Conservation (phyloP, 2,329 filamentous ascomycete genomes). For the Penicillium hesseltinei region DNA sequence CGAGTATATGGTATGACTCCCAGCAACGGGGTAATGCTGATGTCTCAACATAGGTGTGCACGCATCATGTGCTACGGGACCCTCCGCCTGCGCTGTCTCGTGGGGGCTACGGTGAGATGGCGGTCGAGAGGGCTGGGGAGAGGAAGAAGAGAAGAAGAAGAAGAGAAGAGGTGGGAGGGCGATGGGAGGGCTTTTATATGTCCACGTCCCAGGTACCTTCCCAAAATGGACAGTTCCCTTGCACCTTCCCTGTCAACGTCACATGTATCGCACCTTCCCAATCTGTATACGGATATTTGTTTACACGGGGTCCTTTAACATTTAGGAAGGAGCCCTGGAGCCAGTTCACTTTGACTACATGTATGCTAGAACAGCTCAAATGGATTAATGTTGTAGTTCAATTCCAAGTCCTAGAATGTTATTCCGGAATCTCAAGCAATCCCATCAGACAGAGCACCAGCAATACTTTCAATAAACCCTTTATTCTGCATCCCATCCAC, state of each 20-base stretch:
- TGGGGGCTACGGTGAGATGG: background rate
- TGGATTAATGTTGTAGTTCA: background rate
- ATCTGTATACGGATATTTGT: background rate
- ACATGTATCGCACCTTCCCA: background rate
- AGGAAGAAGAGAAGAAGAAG: background rate
- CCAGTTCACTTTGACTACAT: background rate
- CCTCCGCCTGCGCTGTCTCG: background rate
- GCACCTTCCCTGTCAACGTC: background rate
- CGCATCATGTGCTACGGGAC: background rate
- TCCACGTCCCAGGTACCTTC: background rate
- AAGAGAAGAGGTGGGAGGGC: background rate
- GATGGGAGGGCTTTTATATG: background rate
- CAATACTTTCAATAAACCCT: constrained; percentile 18
- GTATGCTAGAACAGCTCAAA: background rate
- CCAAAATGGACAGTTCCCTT: background rate
- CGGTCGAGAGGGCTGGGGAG: background rate
- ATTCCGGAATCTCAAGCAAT: background rate
- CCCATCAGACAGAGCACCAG: background rate
- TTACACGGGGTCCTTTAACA: background rate
- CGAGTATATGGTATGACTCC: background rate
- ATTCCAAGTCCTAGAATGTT: background rate
- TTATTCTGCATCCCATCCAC: constrained; percentile 27
- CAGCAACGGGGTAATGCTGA: background rate
- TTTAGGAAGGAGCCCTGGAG: background rate
- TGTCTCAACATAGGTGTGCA: background rate